A percentile compares a stretch with the other conserved stretches of the same genome.
Evolutionary conservation across 306 rosid species (phyloP).

Genomic region (Lupinus albus): DNA sequence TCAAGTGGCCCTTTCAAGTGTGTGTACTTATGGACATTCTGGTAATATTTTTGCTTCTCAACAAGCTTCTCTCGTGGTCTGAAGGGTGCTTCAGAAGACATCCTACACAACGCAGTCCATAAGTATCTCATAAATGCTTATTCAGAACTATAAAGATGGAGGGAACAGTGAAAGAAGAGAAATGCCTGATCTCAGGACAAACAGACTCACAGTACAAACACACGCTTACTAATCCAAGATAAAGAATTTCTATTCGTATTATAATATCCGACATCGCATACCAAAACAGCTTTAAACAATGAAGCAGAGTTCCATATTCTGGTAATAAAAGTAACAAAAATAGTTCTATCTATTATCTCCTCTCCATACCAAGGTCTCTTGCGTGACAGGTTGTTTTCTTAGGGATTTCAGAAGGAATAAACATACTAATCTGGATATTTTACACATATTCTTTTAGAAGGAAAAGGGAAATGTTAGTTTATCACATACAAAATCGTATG

Average conservation of each 20-base stretch:
- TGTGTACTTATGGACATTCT: slow-evolving; percentile 64
- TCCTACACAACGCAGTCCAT: slow-evolving; percentile 48
- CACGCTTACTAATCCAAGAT: too few species aligned
- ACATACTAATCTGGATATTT: slow-evolving; percentile 1
- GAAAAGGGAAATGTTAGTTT: background rate
- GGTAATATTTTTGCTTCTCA: slow-evolving; percentile 75
- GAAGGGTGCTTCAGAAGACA: slow-evolving; percentile 77
- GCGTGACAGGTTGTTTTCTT: background rate
- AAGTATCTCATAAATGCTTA: slow-evolving; percentile 22
- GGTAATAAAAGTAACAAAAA: background rate
- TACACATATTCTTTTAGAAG: background rate
- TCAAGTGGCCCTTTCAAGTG: slow-evolving; percentile 82
- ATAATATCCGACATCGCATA: too few species aligned
- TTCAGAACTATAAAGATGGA: background rate
- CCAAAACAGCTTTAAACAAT: background rate
- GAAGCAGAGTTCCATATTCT: background rate
- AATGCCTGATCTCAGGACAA: slow-evolving; percentile 5
- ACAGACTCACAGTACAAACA: too few species aligned
- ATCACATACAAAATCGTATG: background rate
- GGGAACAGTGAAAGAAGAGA: background rate
- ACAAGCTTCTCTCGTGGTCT: slow-evolving; percentile 78
- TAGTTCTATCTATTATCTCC: background rate
- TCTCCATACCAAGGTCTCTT: background rate
- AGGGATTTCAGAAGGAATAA: background rate
- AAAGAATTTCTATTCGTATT: too few species aligned